Evolutionary conservation across 75 land plant species (phyloP), one percentile per base, ranked within the genome.

Genomic region (Selaginella moellendorffii): DNA sequence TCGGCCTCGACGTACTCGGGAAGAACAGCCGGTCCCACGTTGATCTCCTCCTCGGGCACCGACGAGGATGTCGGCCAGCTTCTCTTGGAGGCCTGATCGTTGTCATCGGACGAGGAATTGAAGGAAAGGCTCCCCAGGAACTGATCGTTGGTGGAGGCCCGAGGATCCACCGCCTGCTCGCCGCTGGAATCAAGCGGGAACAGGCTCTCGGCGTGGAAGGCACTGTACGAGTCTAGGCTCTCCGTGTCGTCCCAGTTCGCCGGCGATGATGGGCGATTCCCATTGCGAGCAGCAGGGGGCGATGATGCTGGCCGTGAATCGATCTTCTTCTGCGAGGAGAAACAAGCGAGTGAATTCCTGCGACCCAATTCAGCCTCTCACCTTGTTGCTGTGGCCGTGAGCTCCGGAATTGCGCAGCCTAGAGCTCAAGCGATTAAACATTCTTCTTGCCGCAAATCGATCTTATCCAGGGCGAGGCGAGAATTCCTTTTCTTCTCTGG

Each of bases 1-100:
- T 77, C 76, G 1, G 76, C 76, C 28, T 77, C 69, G 9, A 68
- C 72, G 19, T 69, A 73, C 17, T 67, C 46, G 28, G 52, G 68
- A 8, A 73, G 31, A 10, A 58, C 53, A 0, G 71, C 62, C 67
- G 66, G 62, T 20, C 74, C 71, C 20, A 24, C 26, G 29, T 70
- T 25, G 5, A 70, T 61, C 20, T 61, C 68, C 29, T 31, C 54
- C 56, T 65, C 46, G 29, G 68, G 68, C 0, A 66, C 1, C 20
- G 69, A 68, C 1, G 69, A 68, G n/a, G 69, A 67, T 25, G 63
- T 52, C 46, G 46, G 46, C 69, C 63, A 56, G 42, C 69, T 67
- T 36, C 61, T 27, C 24, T 54, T 52, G 0, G 68, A 66, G 21
- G 67, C 20, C 0, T 26, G 0, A 22, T 14, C 30, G 17, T 62